These are phyloP conservation scores for Talaromyces pinophilus DNA, from an alignment of 2,329 filamentous ascomycete genomes.

Conservation along the genomic window DNA sequence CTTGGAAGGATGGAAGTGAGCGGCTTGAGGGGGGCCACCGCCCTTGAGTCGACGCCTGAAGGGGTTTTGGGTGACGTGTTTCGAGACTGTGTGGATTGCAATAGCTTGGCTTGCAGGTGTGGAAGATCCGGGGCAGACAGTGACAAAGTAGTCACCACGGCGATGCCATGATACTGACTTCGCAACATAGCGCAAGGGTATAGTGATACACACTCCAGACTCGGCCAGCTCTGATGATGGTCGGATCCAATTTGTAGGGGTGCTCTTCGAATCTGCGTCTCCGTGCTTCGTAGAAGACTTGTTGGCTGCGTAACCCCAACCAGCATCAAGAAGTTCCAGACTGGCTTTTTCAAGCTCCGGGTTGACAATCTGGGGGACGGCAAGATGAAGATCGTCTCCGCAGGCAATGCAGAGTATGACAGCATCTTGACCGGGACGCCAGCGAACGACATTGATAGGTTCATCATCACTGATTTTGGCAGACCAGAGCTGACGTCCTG, in stretches of 20 bases:
- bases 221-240: conserved; percentile 73
- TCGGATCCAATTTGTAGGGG: conserved; percentile 78
- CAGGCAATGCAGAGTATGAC: conserved; percentile 80
- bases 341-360: conserved; percentile 73
- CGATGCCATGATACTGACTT: conserved; percentile 94
- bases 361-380: conserved; percentile 71
- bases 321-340: conserved; percentile 75
- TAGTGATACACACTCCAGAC: conserved; percentile 73
- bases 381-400: conserved; percentile 82
- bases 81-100: conserved; percentile 90
- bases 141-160: conserved; percentile 89
- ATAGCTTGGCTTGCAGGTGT: conserved; percentile 64
- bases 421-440: conserved; percentile 81
- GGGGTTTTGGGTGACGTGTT: conserved; percentile 91
- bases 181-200: conserved; percentile 75
- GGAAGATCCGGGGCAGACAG: conserved; percentile 71
- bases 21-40: conserved; percentile 77
- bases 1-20: conserved; percentile 90
- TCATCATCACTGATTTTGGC: conserved; percentile 74
- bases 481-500: conserved; percentile 84
- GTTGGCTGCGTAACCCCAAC: conserved; percentile 88
- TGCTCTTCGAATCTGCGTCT: conserved; percentile 56
- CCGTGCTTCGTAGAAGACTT: conserved; percentile 53
- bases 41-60: conserved; percentile 73
- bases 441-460: conserved; percentile 81